A percentile compares a stretch with the other conserved stretches of the same genome.
phyloP scores from a whole-genome alignment of 805 yeast species.

The Starmerella bombicola region DNA sequence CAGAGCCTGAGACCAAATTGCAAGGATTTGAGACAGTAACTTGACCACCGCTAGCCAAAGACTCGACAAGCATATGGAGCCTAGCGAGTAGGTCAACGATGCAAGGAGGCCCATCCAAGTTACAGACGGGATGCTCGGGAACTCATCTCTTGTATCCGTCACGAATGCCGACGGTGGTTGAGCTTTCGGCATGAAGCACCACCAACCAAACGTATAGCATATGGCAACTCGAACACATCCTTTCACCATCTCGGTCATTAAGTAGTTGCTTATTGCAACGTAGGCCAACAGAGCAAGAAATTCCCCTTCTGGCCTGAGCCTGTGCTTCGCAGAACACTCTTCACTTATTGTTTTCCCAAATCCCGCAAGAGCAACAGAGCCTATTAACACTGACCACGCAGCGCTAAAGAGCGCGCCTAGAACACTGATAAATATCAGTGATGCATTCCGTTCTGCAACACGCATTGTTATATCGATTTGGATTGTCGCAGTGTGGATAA shows the following conservation, averaged over 20 bases:
- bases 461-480: slow-evolving; percentile 61
- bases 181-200: slow-evolving; percentile 66
- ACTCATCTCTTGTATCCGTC: slow-evolving; percentile 31
- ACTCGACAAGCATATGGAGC: slow-evolving; percentile 81
- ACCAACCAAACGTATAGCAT: slow-evolving; percentile 76
- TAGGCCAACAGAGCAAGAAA: slow-evolving; percentile 59
- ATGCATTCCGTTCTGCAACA: slow-evolving; percentile 62
- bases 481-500: slow-evolving; percentile 65
- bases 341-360: slow-evolving; percentile 54
- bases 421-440: slow-evolving; percentile 48
- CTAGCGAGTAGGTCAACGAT: slow-evolving; percentile 75
- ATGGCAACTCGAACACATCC: slow-evolving; percentile 71
- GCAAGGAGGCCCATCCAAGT: slow-evolving; percentile 38
- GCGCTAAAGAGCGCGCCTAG: slow-evolving; percentile 49
- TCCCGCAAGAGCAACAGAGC: slow-evolving; percentile 57
- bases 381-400: slow-evolving; percentile 52
- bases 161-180: background rate
- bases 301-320: slow-evolving; percentile 29
- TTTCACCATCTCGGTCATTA: slow-evolving; percentile 68
- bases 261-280: slow-evolving; percentile 72
- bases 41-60: slow-evolving; percentile 60
- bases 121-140: slow-evolving; percentile 2
- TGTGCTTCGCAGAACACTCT: slow-evolving; percentile 36
- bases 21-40: slow-evolving; percentile 27
- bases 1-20: slow-evolving; percentile 16